phyloP scores from a whole-genome alignment of 2,329 filamentous ascomycete species.

The Cladobotryum mycophilum region DNA sequence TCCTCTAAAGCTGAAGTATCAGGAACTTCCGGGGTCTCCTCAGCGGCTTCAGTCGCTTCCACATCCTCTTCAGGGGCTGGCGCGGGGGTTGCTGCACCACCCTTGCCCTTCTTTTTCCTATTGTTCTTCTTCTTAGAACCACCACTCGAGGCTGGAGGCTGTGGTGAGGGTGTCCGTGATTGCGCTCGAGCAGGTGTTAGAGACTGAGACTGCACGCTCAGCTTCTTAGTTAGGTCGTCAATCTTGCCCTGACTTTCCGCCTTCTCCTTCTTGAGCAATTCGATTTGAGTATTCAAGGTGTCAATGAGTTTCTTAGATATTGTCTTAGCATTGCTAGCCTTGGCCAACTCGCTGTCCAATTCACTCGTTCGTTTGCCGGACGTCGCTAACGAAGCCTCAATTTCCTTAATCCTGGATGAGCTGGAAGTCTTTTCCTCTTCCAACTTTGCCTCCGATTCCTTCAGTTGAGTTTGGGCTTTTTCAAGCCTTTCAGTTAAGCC shows the following conservation, averaged over 20 bases:
- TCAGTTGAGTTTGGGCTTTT: conserved; percentile 37
- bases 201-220: conserved; percentile 25
- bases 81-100: conserved; percentile 29
- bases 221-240: conserved; percentile 38
- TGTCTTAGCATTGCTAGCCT: conserved; percentile 32
- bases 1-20: conserved; percentile 37
- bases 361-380: conserved; percentile 30
- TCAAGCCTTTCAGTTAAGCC: conserved; percentile 44
- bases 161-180: conserved; percentile 17
- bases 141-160: conserved; percentile 20
- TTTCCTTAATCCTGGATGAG: conserved; percentile 28
- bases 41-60: conserved; percentile 28
- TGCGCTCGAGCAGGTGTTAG: conserved; percentile 17
- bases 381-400: conserved; percentile 29
- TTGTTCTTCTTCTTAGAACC: conserved; percentile 62
- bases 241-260: conserved; percentile 26
- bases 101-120: conserved; percentile 86
- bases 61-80: conserved; percentile 21
- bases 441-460: conserved; percentile 35
- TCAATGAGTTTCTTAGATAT: conserved; percentile 37
- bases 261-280: conserved; percentile 28
- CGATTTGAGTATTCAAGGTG: conserved; percentile 32
- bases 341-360: conserved; percentile 36
- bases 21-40: conserved; percentile 26
- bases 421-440: conserved; percentile 27